These are phyloP conservation scores for Blastocystis sp. DNA, from an alignment of 352 stramenopile species.

Conservation along the genomic window DNA sequence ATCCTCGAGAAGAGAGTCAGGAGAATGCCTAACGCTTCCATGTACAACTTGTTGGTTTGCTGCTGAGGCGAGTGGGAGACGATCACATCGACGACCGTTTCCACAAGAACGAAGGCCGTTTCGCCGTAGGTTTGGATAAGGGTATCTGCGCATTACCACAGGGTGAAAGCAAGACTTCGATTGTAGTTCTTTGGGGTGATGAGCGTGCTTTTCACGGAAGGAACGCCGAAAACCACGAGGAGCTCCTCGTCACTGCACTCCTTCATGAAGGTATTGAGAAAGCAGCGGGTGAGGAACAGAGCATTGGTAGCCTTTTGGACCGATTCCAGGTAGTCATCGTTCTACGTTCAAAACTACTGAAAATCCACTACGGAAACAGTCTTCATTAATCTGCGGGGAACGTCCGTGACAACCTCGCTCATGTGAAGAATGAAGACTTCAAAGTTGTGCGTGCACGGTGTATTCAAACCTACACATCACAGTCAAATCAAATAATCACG, in stretches of 20 bases:
- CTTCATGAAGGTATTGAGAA: conserved; percentile 61
- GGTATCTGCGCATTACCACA: neutral
- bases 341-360: neutral
- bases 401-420: conserved; percentile 34
- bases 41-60: conserved; percentile 62
- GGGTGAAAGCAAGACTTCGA: neutral
- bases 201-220: neutral
- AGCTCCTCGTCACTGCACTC: conserved; percentile 30
- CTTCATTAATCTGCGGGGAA: conserved; percentile 30
- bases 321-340: conserved; percentile 54
- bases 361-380: conserved; percentile 34
- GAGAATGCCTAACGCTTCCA: conserved; percentile 33
- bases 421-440: conserved; percentile 46
- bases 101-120: conserved; percentile 29
- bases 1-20: conserved; percentile 38
- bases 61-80: conserved; percentile 46
- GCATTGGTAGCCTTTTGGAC: conserved; percentile 55
- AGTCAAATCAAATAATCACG: neutral
- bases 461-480: conserved; percentile 10
- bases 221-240: conserved; percentile 30
- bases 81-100: conserved; percentile 51
- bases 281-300: conserved; percentile 48
- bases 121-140: conserved; percentile 43
- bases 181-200: conserved; percentile 13
- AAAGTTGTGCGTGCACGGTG: conserved; percentile 28